phyloP scores from a whole-genome alignment of 177 flowering plant genomes.

The Vitis hybrid region DNA sequence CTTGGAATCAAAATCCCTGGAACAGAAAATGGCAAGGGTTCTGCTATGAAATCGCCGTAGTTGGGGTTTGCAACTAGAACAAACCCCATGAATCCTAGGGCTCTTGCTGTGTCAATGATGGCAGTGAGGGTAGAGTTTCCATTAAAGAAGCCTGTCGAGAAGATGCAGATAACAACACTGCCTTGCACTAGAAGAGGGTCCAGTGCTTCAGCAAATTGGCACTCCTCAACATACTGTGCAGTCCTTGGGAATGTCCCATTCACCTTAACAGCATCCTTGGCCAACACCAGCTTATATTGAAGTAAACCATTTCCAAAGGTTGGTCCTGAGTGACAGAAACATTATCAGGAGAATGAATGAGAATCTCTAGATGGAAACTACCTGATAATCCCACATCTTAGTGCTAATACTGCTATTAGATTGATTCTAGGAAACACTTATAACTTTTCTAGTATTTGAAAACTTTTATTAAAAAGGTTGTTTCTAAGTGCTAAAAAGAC shows the following conservation, averaged over 20 bases:
- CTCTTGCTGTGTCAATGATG: conserved; percentile 60
- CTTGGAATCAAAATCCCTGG: conserved; percentile 82
- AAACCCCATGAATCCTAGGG: conserved; percentile 66
- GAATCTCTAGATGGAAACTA: background rate
- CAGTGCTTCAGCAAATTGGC: conserved; percentile 79
- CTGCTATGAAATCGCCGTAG: conserved; percentile 74
- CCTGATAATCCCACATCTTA: no score
- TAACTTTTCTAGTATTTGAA: no score
- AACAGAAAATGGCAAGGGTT: conserved; percentile 68
- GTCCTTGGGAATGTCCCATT: conserved; percentile 58
- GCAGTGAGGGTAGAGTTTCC: conserved; percentile 59
- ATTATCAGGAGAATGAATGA: background rate
- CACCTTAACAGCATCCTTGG: conserved; percentile 65
- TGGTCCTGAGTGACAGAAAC: conserved; percentile 43
- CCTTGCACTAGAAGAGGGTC: conserved; percentile 59
- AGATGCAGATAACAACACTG: conserved; percentile 74
- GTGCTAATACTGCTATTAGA: no score
- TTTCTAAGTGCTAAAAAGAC: no score
- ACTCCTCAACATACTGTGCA: conserved; percentile 68
- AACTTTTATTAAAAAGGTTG: no score
- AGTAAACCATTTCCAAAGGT: conserved; percentile 48
- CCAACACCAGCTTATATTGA: conserved; percentile 66
- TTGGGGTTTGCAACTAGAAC: conserved; percentile 66
- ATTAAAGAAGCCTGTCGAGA: conserved; percentile 76
- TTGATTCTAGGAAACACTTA: no score